These are phyloP conservation scores for Leccinellum luteum DNA, from an alignment of 768 basidiomycete species.

Conservation along the genomic window DNA sequence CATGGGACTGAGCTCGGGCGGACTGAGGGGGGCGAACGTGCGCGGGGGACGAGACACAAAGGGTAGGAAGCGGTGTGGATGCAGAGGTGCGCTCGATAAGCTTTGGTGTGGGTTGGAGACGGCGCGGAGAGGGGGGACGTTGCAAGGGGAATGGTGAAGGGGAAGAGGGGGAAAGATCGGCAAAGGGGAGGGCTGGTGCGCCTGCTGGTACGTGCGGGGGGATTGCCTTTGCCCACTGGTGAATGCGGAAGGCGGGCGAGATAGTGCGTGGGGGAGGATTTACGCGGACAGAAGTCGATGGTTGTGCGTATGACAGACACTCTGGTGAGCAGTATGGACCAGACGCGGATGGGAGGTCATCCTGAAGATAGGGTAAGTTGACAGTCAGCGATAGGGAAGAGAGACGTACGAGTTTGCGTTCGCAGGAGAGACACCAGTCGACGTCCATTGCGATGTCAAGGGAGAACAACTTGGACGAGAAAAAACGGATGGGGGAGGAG, in stretches of 20 bases:
- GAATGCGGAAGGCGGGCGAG: slow-evolving; percentile 19
- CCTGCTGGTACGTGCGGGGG: slow-evolving; percentile 32
- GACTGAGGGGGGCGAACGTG: slow-evolving; percentile 25
- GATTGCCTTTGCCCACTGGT: slow-evolving; percentile 31
- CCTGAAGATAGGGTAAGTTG: slow-evolving; percentile 13
- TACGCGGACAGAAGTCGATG: slow-evolving; percentile 26
- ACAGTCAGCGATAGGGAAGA: background rate
- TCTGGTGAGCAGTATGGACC: slow-evolving; percentile 57
- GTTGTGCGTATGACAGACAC: slow-evolving; percentile 36
- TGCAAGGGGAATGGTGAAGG: slow-evolving; percentile 5
- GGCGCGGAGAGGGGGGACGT: slow-evolving; percentile 23
- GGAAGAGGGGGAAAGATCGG: slow-evolving; percentile 10
- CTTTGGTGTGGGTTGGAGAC: slow-evolving; percentile 30
- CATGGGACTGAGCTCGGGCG: slow-evolving; percentile 34
- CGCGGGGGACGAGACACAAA: slow-evolving; percentile 47
- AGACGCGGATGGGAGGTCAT: slow-evolving; percentile 27
- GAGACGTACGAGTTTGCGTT: slow-evolving; percentile 51
- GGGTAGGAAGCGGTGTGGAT: slow-evolving; percentile 40
- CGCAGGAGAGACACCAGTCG: slow-evolving; percentile 72
- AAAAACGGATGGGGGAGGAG: slow-evolving; percentile 23
- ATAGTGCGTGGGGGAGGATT: background rate
- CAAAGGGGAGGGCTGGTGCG: slow-evolving; percentile 29
- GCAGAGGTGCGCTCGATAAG: slow-evolving; percentile 35
- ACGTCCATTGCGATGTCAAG: slow-evolving; percentile 47
- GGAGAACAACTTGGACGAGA: background rate